Conservation (phyloP, 352 stramenopile species). For the Pythium brachiatum region DNA sequence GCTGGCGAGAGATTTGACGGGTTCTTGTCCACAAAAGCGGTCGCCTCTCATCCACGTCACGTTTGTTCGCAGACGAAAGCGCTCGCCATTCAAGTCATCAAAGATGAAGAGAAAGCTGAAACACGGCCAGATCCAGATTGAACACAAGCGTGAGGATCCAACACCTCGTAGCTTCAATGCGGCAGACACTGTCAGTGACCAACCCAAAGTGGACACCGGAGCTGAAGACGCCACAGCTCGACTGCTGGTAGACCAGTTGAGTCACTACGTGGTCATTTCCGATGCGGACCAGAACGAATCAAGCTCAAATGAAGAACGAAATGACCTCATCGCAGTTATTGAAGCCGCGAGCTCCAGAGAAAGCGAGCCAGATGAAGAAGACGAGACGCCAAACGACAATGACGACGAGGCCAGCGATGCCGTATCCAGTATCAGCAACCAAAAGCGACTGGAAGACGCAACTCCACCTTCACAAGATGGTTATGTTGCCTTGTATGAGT, state of each 20-base stretch:
- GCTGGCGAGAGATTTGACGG: background rate
- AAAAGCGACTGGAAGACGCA: too few species aligned
- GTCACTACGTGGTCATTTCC: conserved; percentile 13
- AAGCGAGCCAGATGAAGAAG: background rate
- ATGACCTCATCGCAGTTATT: conserved; percentile 16
- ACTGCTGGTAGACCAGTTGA: conserved; percentile 6
- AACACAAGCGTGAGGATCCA: too few species aligned
- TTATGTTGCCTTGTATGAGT: too few species aligned
- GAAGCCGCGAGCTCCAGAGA: background rate
- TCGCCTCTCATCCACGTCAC: too few species aligned
- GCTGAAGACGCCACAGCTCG: background rate
- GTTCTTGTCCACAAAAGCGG: too few species aligned
- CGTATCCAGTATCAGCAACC: background rate
- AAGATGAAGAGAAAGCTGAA: too few species aligned
- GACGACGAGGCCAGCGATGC: too few species aligned
- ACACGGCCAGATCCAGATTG: too few species aligned
- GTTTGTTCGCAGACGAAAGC: too few species aligned
- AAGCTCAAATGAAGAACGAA: background rate
- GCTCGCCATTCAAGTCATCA: too few species aligned
- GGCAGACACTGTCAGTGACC: background rate
- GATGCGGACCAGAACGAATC: background rate
- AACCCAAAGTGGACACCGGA: background rate
- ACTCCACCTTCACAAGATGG: too few species aligned
- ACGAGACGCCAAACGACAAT: background rate
- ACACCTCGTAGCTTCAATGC: background rate